A percentile compares a stretch with the other conserved stretches of the same genome.
phyloP scores from a whole-genome alignment of 306 rosid species.

The Cicer pinnatifidum region DNA sequence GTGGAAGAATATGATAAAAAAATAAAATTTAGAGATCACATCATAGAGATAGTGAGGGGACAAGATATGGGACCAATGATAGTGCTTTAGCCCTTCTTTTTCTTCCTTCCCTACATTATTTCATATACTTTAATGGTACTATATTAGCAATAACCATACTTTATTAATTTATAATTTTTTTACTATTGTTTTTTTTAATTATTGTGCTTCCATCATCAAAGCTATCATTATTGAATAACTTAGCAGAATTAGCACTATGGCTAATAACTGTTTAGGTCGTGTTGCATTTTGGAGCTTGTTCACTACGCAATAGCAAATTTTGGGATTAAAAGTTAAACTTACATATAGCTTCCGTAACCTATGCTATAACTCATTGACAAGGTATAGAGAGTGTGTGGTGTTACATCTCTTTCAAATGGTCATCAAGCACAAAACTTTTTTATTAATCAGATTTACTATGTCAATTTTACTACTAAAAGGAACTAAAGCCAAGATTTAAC shows the following conservation, averaged over 20 bases:
- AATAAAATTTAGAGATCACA: constrained; percentile 43
- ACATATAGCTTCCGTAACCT: constrained; percentile 35
- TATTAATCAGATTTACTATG: constrained; percentile 3
- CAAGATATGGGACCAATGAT: constrained; percentile 55
- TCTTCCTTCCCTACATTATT: constrained; percentile 49
- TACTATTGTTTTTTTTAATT: constrained; percentile 19
- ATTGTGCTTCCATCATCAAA: constrained; percentile 52
- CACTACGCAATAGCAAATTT: constrained; percentile 39
- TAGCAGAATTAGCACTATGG: constrained; percentile 45
- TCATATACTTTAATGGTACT: constrained; percentile 55
- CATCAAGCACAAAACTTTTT: constrained; percentile 3
- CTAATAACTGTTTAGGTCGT: constrained; percentile 37
- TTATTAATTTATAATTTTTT: constrained; percentile 33
- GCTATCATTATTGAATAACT: constrained; percentile 49
- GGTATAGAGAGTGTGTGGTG: constrained; percentile 29
- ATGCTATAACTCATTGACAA: constrained; percentile 23
- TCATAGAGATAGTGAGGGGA: constrained; percentile 52
- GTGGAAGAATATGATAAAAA: background rate
- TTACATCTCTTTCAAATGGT: constrained; percentile 46
- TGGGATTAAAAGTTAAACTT: constrained; percentile 36
- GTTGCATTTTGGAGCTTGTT: constrained; percentile 35
- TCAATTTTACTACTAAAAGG: constrained; percentile 9
- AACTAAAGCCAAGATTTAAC: constrained; percentile 9
- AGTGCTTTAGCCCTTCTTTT: constrained; percentile 55
- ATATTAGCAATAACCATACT: constrained; percentile 49